Conservation (phyloP, 306 rosid genomes). For the Quercus mongolica region DNA sequence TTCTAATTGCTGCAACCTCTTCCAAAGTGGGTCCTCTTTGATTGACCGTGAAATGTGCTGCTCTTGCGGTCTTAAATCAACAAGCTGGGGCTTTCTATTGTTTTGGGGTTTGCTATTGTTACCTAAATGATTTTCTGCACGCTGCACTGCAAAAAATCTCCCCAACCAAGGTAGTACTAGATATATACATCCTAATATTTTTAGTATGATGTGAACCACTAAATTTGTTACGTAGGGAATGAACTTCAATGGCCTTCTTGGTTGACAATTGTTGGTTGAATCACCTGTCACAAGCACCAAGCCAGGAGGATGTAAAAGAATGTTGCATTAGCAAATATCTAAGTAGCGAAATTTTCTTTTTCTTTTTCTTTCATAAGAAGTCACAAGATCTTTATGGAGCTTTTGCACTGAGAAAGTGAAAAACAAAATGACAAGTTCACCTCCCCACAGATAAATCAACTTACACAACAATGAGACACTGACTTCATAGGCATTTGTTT, state of each 20-base stretch:
- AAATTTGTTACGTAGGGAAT: conserved; percentile 38
- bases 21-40: conserved; percentile 61
- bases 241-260: conserved; percentile 43
- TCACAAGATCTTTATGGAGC: background rate
- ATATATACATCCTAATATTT: conserved; percentile 54
- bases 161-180: conserved; percentile 42
- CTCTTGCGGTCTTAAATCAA: conserved; percentile 47
- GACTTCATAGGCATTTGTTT: background rate
- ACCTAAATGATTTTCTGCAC: conserved; percentile 28
- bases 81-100: conserved; percentile 21
- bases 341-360: too few species aligned
- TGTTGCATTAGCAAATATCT: background rate
- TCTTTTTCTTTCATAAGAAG: too few species aligned
- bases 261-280: conserved; percentile 28
- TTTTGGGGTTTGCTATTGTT: conserved; percentile 12
- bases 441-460: background rate
- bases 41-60: conserved; percentile 29
- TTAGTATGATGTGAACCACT: conserved; percentile 40
- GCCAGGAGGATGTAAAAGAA: conserved; percentile 27
- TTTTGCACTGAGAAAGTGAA: conserved; percentile 2
- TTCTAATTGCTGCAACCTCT: conserved; percentile 83
- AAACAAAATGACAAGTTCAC: conserved; percentile 5
- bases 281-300: conserved; percentile 46
- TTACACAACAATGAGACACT: background rate
- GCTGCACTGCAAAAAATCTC: conserved; percentile 31